A percentile compares a stretch with the other conserved stretches of the same genome.
Conservation (phyloP, 345 rosid genomes). For the Excoecaria agallocha region DNA sequence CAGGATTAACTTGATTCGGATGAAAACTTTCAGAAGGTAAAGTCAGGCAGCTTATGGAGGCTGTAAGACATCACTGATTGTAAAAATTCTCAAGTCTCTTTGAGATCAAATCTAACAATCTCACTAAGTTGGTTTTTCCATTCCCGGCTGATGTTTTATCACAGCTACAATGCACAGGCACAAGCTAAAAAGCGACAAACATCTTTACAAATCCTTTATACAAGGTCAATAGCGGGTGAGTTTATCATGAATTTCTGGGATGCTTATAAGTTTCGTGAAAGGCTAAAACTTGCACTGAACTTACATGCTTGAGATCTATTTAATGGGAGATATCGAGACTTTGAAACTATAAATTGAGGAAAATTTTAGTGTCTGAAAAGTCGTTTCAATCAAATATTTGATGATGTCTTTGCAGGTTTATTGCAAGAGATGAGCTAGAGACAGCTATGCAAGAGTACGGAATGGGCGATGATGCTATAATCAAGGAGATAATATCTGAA, state of each 20-base stretch:
- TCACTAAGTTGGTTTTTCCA: not conserved
- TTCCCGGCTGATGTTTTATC: slow-evolving; percentile 43
- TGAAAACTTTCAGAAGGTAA: too few relatives aligned
- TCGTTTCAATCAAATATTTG: too few relatives aligned
- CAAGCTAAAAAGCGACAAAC: slow-evolving; percentile 35
- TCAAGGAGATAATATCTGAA: slow-evolving; percentile 32
- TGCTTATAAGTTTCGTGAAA: not conserved
- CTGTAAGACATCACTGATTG: too few relatives aligned
- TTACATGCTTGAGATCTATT: not conserved
- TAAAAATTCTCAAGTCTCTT: not conserved
- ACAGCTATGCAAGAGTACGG: slow-evolving; percentile 33
- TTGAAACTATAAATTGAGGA: not conserved
- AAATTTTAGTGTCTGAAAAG: too few relatives aligned
- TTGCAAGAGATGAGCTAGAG: slow-evolving; percentile 37
- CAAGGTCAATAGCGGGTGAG: slow-evolving; percentile 36
- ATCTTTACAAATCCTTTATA: slow-evolving; percentile 35
- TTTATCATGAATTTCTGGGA: not conserved
- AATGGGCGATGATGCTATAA: slow-evolving; percentile 35
- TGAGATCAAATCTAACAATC: not conserved
- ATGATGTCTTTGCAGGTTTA: slow-evolving; percentile 27
- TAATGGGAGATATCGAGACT: not conserved
- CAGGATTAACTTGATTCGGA: too few relatives aligned
- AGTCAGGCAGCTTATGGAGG: too few relatives aligned
- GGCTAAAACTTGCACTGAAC: not conserved
- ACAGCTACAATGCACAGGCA: slow-evolving; percentile 41